Evolutionary conservation across 106 monocot species (phyloP).

Genomic region (Platanthera guangdongensis): DNA sequence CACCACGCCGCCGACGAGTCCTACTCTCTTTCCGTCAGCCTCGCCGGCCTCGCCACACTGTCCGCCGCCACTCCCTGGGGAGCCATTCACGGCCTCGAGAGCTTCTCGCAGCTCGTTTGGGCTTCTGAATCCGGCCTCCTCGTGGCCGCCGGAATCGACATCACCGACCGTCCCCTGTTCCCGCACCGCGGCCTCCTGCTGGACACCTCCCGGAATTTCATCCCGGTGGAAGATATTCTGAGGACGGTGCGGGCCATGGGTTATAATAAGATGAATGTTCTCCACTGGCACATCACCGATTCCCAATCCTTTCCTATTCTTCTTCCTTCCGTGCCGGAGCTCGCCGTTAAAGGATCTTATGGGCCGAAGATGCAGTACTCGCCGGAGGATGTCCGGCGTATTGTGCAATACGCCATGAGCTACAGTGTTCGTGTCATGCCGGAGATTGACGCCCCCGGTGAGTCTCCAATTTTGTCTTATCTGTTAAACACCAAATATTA

Average conservation of each 20-base stretch:
- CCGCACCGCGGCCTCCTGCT: constrained; percentile 69
- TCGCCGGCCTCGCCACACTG: constrained; percentile 23
- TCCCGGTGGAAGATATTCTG: constrained; percentile 50
- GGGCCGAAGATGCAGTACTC: constrained; percentile 45
- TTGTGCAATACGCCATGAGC: constrained; percentile 43
- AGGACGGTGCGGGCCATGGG: constrained; percentile 69
- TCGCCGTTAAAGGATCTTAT: constrained; percentile 61
- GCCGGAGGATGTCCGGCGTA: constrained; percentile 35
- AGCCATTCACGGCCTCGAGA: constrained; percentile 78
- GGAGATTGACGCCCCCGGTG: constrained; percentile 82
- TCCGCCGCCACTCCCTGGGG: constrained; percentile 63
- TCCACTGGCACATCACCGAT: constrained; percentile 90
- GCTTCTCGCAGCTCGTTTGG: constrained; percentile 76
- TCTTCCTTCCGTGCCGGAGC: constrained; percentile 58
- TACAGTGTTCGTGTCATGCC: constrained; percentile 69
- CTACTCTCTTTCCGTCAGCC: constrained; percentile 41
- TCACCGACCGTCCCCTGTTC: constrained; percentile 54
- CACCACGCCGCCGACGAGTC: constrained; percentile 61
- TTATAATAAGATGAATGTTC: constrained; percentile 75
- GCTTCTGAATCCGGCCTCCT: constrained; percentile 8
- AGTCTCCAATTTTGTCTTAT: neutral
- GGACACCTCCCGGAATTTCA: constrained; percentile 82
- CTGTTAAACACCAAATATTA: neutral
- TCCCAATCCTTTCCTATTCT: constrained; percentile 78
- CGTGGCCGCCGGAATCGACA: constrained; percentile 34